Conservation (phyloP, 2,329 filamentous ascomycete species). For the Tolypocladium album region DNA sequence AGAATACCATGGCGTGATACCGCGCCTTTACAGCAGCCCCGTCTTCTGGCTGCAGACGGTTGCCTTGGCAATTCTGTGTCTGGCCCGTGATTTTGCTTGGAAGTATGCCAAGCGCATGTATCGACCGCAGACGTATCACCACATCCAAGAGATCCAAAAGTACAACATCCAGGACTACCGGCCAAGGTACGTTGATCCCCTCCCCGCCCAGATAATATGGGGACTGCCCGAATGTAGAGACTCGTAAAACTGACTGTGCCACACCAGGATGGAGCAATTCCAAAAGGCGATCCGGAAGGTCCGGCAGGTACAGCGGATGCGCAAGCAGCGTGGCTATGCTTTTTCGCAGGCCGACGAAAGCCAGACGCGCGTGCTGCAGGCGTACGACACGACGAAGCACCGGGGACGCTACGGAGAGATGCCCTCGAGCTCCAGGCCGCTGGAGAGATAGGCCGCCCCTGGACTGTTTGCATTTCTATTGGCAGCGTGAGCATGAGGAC, state of each 20-base stretch:
- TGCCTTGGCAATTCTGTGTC: constrained; percentile 67
- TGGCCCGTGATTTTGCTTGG: constrained; percentile 85
- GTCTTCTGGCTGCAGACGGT: constrained; percentile 89
- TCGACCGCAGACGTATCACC: constrained; percentile 87
- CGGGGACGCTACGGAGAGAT: constrained; percentile 94
- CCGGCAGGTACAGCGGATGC: constrained; percentile 95
- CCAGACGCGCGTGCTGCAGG: constrained; percentile 88
- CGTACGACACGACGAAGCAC: constrained; percentile 91
- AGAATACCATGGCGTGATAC: constrained; percentile 79
- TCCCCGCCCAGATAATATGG: not conserved
- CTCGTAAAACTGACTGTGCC: not conserved
- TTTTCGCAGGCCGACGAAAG: constrained; percentile 97
- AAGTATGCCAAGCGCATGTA: constrained; percentile 99
- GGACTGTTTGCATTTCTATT: not conserved
- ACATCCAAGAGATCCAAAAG: constrained; percentile 99
- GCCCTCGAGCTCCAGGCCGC: constrained; percentile 39
- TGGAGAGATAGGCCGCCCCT: constrained; percentile 9
- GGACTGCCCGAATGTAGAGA: not conserved
- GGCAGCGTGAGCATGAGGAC: not conserved
- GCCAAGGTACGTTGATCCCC: constrained; percentile 55
- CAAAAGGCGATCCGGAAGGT: constrained; percentile 99
- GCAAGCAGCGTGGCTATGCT: constrained; percentile 95
- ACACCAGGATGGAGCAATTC: constrained; percentile 88
- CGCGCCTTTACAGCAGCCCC: constrained; percentile 67
- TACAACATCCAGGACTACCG: constrained; percentile 99